Evolutionary conservation across 2,329 filamentous ascomycete species (phyloP).

Genomic region (Pseudocercospora macadamiae): DNA sequence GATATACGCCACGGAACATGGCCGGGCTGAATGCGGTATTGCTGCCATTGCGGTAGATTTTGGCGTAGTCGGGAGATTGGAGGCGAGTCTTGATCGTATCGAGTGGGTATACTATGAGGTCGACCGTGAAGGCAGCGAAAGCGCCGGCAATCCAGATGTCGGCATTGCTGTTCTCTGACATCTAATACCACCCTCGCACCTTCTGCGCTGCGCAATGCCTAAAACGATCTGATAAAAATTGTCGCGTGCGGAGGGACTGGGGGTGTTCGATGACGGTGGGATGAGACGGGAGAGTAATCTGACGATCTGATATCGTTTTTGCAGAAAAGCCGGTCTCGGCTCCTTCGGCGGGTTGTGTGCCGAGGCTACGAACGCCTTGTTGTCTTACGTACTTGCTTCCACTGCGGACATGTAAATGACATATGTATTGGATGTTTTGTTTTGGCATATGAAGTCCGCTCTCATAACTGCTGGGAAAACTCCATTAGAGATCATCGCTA

Average conservation of each 20-base stretch:
- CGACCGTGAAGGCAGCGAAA: slow-evolving; percentile 81
- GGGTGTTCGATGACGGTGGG: neutral
- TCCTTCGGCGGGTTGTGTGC: neutral
- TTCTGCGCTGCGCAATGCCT: neutral
- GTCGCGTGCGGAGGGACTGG: neutral
- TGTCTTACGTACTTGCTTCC: no score
- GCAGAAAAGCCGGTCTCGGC: neutral
- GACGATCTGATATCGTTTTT: neutral
- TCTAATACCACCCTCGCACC: slow-evolving; percentile 15
- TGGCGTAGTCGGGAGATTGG: slow-evolving; percentile 75
- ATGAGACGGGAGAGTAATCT: no score
- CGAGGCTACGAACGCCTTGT: no score
- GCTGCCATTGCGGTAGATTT: slow-evolving; percentile 63
- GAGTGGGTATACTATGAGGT: slow-evolving; percentile 82
- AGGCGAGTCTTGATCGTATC: slow-evolving; percentile 88
- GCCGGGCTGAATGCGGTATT: slow-evolving; percentile 59
- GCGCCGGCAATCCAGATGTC: slow-evolving; percentile 65
- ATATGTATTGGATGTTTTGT: no score
- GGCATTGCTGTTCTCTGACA: slow-evolving; percentile 35
- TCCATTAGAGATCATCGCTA: no score
- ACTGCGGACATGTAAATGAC: no score
- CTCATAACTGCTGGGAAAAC: no score
- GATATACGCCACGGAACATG: slow-evolving; percentile 76
- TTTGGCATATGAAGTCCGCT: no score
- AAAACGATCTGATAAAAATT: slow-evolving; percentile 1